phyloP scores from a whole-genome alignment of 441 rosid species.

The Euphorbia schlechtendalii region DNA sequence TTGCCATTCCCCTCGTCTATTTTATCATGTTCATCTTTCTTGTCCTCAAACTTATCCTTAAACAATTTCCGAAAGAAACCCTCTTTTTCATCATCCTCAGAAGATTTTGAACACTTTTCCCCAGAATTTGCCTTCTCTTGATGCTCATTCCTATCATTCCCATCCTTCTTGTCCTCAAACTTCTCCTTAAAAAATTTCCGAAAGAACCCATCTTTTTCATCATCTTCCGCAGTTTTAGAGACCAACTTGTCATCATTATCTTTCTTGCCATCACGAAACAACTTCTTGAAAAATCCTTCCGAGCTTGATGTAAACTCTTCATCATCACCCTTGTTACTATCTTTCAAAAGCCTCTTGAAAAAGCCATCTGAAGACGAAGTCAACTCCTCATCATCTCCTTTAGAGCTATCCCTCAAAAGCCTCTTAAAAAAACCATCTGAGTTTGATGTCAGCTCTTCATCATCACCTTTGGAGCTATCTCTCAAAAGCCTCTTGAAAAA shows the following conservation, averaged over 20 bases:
- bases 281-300: slow-evolving; percentile 66
- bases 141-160: slow-evolving; percentile 38
- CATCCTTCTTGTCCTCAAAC: slow-evolving; percentile 68
- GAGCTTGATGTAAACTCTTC: slow-evolving; percentile 31
- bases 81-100: slow-evolving; percentile 80
- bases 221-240: slow-evolving; percentile 66
- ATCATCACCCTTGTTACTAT: slow-evolving; percentile 51
- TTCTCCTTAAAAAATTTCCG: slow-evolving; percentile 76
- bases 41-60: slow-evolving; percentile 79
- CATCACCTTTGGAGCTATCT: slow-evolving; percentile 55
- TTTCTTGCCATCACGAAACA: slow-evolving; percentile 58
- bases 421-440: slow-evolving; percentile 91
- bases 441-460: slow-evolving; percentile 64
- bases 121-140: slow-evolving; percentile 32
- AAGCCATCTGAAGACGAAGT: slow-evolving; percentile 71
- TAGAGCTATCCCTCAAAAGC: slow-evolving; percentile 61
- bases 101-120: slow-evolving; percentile 62
- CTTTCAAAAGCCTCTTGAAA: slow-evolving; percentile 81
- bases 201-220: slow-evolving; percentile 83
- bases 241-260: slow-evolving; percentile 32
- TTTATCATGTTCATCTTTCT: slow-evolving; percentile 72
- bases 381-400: slow-evolving; percentile 78
- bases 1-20: slow-evolving; percentile 35
- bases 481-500: slow-evolving; percentile 85
- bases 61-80: slow-evolving; percentile 78